Evolutionary conservation across 345 rosid species (phyloP).

Genomic region (Salix caprea): DNA sequence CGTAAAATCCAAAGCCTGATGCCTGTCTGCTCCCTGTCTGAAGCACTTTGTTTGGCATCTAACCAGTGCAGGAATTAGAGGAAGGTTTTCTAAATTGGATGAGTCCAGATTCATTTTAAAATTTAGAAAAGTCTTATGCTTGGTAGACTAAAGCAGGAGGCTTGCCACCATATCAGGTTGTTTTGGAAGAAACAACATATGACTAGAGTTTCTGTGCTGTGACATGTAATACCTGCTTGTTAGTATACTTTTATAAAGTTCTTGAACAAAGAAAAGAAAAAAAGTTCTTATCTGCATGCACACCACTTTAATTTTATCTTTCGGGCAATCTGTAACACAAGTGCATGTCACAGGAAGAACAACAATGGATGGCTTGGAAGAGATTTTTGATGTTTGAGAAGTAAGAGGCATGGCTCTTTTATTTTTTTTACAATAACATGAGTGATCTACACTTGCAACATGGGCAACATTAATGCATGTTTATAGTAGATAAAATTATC

Average conservation of each 20-base stretch:
- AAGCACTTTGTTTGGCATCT: not conserved
- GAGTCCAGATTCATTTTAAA: too few species aligned
- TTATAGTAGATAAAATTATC: too few species aligned
- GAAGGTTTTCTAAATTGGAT: too few species aligned
- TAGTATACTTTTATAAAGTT: not conserved
- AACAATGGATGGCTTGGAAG: slow-evolving; percentile 95
- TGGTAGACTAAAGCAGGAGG: too few species aligned
- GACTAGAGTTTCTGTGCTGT: not conserved
- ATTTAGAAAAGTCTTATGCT: too few species aligned
- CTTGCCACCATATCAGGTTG: not conserved
- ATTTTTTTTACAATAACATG: too few species aligned
- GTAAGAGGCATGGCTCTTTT: slow-evolving; percentile 37
- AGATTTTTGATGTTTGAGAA: slow-evolving; percentile 77
- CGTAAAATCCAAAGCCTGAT: not conserved
- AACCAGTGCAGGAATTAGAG: not conserved
- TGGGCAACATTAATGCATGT: too few species aligned
- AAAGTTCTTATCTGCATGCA: not conserved
- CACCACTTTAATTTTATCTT: not conserved
- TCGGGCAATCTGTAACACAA: slow-evolving; percentile 1
- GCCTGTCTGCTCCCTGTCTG: too few species aligned
- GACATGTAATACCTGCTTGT: not conserved
- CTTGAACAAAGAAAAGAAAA: not conserved
- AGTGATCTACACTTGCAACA: too few species aligned
- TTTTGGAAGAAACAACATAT: not conserved
- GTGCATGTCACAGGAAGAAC: slow-evolving; percentile 59